These are phyloP conservation scores for Fusarium globosum DNA, from an alignment of 2,329 filamentous ascomycete species.

Conservation along the genomic window DNA sequence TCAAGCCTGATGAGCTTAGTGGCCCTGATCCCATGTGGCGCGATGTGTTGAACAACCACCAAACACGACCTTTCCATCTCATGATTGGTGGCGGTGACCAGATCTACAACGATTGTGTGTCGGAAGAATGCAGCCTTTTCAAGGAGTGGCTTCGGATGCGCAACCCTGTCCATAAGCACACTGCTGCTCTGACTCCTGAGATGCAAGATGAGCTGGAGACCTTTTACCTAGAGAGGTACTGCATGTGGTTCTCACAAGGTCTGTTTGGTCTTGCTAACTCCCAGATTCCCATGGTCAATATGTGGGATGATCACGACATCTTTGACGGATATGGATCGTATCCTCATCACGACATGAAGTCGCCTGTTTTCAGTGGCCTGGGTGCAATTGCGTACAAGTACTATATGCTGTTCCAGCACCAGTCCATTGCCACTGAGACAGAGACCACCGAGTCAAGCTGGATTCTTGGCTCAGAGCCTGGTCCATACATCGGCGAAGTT, in stretches of 20 bases:
- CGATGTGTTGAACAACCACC: slow-evolving; percentile 92
- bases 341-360: slow-evolving; percentile 89
- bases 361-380: slow-evolving; percentile 88
- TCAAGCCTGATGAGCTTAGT: slow-evolving; percentile 82
- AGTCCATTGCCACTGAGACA: slow-evolving; percentile 84
- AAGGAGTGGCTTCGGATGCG: slow-evolving; percentile 85
- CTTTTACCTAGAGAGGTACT: slow-evolving; percentile 90
- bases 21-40: slow-evolving; percentile 97
- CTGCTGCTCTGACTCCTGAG: slow-evolving; percentile 78
- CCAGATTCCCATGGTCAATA: slow-evolving; percentile 98
- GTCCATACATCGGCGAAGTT: slow-evolving; percentile 88
- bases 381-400: slow-evolving; percentile 97
- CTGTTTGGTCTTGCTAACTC: slow-evolving; percentile 91
- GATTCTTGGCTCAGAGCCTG: slow-evolving; percentile 81
- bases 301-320: slow-evolving; percentile 95
- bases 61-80: slow-evolving; percentile 92
- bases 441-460: slow-evolving; percentile 89
- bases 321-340: slow-evolving; percentile 96
- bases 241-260: slow-evolving; percentile 96
- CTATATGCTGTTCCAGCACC: slow-evolving; percentile 98
- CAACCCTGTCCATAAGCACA: slow-evolving; percentile 82
- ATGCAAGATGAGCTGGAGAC: slow-evolving; percentile 89
- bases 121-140: slow-evolving; percentile 80
- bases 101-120: slow-evolving; percentile 91
- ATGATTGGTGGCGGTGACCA: slow-evolving; percentile 99